Base-by-base conservation (phyloP, 352 stramenopile species). In the Pythium grandisporangium region DNA sequence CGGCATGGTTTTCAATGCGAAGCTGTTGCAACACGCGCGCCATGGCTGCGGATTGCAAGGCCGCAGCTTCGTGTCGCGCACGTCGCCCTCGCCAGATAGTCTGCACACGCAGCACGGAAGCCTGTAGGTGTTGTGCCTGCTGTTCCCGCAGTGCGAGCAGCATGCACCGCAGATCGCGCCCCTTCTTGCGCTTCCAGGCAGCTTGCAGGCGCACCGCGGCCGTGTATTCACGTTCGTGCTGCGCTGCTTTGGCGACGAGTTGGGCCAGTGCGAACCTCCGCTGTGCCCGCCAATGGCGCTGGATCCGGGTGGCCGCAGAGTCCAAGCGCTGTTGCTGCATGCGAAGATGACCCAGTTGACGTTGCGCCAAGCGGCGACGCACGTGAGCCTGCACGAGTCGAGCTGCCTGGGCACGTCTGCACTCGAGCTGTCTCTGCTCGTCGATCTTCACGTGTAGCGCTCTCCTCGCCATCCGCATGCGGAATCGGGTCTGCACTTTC, bases 1-100 rank as follows among this genome's bases (percentile, higher is more conserved):
- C 75, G 11, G 78, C 71, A 44, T 66, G 68, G 26, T 84, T 58
- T 30, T 81, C 62, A 7, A 95, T 47, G 30, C 79, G 70, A 13
- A 77, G 43, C 36, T 84, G 51, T 19, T 62, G 37, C 13, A 69
- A 5, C 7, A 87, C 36, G 26, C 49, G 51, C 32, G 87, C 63
- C 29, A 81, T 24, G 2, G 53, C 53, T 11, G 46, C 50, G 22
- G 72, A 56, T 25, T 69, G 67, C 8, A 51, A 45, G 4, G 10
- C 24, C 17, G 55, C 45, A 13, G 57, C 66, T 6, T 72, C 14
- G 5, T 58, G 45, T 0, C 67, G 55, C 11, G 60, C 59, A 5
- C 57, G 38, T 17, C 65, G 60, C 8, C 62, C 58, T 25, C 65
- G 61, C 70, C 70, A 84, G 29, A 66, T 51, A 0, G 45, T 71